Conservation (phyloP, 176 grass and related monocot species). For the Bothriochloa decipiens region DNA sequence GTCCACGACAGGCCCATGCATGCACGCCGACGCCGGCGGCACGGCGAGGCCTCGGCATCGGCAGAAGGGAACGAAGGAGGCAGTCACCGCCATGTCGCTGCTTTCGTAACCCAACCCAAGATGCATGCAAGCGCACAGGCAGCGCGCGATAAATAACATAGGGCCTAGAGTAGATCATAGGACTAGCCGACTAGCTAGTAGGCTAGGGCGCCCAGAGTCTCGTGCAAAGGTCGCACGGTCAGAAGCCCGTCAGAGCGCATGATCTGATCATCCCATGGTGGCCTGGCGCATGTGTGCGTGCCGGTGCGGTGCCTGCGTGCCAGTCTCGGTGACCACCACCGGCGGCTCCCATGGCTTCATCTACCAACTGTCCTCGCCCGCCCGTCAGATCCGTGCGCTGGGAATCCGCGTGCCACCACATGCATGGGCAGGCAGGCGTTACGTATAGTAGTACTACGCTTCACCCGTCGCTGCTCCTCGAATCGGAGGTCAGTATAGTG, state of each 20-base stretch:
- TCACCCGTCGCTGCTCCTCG: neutral
- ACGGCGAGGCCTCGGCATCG: constrained; percentile 4
- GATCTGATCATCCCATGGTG: neutral
- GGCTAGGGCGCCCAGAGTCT: neutral
- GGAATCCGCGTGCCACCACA: constrained; percentile 28
- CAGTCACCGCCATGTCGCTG: constrained; percentile 45
- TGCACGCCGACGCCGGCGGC: constrained; percentile 21
- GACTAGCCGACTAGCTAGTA: neutral
- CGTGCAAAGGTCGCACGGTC: neutral
- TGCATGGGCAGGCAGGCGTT: neutral
- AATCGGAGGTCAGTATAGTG: neutral
- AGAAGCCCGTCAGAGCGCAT: neutral
- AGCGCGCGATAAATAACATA: neutral
- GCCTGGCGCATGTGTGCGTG: neutral
- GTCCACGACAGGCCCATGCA: constrained; percentile 42
- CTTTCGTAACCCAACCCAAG: constrained; percentile 32
- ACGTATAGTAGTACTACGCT: neutral
- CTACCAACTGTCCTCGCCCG: constrained; percentile 8
- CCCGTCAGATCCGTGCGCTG: neutral
- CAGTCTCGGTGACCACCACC: neutral
- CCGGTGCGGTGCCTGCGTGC: neutral
- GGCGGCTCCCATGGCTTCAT: neutral
- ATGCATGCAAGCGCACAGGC: neutral
- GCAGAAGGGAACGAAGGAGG: constrained; percentile 40
- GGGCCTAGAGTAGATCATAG: neutral